Conservation (phyloP, 192 early-diverging fungal genomes). For the Linnemannia schmuckeri region DNA sequence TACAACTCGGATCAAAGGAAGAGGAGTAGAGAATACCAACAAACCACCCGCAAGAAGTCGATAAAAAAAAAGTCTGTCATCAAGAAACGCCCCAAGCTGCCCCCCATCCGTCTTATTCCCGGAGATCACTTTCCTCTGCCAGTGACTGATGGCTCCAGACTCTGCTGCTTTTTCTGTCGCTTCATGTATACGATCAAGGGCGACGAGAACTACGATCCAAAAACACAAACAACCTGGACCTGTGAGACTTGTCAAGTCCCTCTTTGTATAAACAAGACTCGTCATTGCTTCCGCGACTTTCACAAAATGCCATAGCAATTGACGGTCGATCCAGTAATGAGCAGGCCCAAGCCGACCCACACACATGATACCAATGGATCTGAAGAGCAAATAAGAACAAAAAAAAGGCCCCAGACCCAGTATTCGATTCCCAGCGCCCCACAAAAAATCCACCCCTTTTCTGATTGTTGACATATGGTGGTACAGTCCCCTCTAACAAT, state of each 20-base stretch:
- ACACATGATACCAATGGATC: neutral
- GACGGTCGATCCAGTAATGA: slow-evolving; percentile 1
- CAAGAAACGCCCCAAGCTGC: slow-evolving; percentile 1
- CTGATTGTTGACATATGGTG: slow-evolving; percentile 1
- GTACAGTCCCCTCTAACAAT: no score
- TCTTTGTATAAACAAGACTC: neutral
- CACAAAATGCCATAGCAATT: neutral
- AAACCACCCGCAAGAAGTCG: neutral
- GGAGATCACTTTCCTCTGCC: neutral
- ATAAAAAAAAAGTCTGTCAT: neutral
- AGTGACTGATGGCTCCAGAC: neutral
- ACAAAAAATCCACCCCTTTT: neutral
- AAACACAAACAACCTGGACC: no score
- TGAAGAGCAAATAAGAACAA: neutral
- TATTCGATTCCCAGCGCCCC: neutral
- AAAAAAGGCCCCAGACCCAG: slow-evolving; percentile 1
- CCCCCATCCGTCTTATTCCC: neutral
- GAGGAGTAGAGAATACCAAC: neutral
- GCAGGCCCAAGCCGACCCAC: slow-evolving; percentile 1
- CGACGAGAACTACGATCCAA: neutral
- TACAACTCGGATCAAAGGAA: neutral
- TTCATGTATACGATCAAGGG: neutral
- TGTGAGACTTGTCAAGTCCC: neutral
- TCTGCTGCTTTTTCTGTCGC: neutral
- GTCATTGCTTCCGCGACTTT: neutral